phyloP scores from a whole-genome alignment of 148 eudicot genomes.

The Chenopodium quinoa region DNA sequence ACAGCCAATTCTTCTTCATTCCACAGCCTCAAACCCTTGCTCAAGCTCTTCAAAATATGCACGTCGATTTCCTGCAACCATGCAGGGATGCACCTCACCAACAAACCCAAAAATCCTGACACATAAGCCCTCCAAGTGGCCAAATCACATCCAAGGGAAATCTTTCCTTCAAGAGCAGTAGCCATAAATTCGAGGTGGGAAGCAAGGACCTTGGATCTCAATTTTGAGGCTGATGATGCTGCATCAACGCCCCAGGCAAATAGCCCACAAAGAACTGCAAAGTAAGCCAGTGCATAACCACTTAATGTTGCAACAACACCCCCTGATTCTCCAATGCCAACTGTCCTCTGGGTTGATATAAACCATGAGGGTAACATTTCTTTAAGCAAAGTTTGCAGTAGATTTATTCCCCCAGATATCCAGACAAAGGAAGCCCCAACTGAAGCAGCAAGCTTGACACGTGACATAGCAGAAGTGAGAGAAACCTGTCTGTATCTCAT shows the following conservation, averaged over 20 bases:
- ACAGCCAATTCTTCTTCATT: conserved; percentile 78
- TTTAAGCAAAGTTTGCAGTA: conserved; percentile 60
- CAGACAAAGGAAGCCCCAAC: conserved; percentile 84
- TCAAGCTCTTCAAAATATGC: conserved; percentile 58
- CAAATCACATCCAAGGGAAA: conserved; percentile 73
- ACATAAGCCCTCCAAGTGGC: conserved; percentile 84
- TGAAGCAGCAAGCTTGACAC: conserved; percentile 75
- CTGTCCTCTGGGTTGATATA: conserved; percentile 54
- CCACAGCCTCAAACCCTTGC: conserved; percentile 64
- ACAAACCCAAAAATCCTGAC: conserved; percentile 70
- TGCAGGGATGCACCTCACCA: conserved; percentile 64
- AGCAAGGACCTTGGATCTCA: conserved; percentile 47
- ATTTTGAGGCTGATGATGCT: conserved; percentile 34
- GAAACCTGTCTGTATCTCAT: conserved; percentile 73
- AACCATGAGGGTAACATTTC: conserved; percentile 90
- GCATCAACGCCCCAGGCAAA: conserved; percentile 81
- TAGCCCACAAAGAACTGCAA: conserved; percentile 64
- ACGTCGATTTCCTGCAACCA: conserved; percentile 78
- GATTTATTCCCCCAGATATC: conserved; percentile 68
- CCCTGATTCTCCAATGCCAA: conserved; percentile 32
- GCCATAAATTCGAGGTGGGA: conserved; percentile 70
- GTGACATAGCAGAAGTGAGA: conserved; percentile 64
- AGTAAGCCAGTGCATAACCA: conserved; percentile 82
- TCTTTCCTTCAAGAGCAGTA: conserved; percentile 73
- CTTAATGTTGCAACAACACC: conserved; percentile 57